phyloP scores from a whole-genome alignment of 2,329 filamentous ascomycete genomes.

The Alternaria brassicicola region DNA sequence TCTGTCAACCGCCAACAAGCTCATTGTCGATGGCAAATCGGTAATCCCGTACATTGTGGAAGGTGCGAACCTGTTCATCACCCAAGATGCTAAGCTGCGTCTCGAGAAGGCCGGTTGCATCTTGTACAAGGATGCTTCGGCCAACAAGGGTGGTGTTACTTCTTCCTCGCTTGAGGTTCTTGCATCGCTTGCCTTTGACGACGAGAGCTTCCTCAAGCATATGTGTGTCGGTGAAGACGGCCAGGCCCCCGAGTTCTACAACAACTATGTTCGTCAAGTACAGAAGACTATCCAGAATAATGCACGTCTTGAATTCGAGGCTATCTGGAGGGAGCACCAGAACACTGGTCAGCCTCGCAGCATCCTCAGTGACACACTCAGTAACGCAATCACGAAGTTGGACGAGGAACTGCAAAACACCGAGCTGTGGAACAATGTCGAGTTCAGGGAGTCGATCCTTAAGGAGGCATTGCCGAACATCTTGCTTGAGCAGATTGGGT shows the following conservation, averaged over 20 bases:
- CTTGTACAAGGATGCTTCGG: slow-evolving; percentile 95
- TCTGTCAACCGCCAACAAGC: slow-evolving; percentile 80
- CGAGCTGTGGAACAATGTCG: slow-evolving; percentile 84
- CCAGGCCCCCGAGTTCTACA: slow-evolving; percentile 85
- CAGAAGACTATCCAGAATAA: slow-evolving; percentile 92
- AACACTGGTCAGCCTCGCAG: slow-evolving; percentile 79
- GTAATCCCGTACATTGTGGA: slow-evolving; percentile 95
- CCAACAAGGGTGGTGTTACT: slow-evolving; percentile 98
- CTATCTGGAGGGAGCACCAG: slow-evolving; percentile 95
- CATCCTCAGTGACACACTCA: slow-evolving; percentile 89
- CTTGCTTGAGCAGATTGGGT: slow-evolving; percentile 84
- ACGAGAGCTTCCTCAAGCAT: slow-evolving; percentile 83
- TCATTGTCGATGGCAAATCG: slow-evolving; percentile 89
- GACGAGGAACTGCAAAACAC: slow-evolving; percentile 96
- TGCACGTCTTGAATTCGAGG: slow-evolving; percentile 92
- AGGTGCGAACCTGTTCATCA: slow-evolving; percentile 98
- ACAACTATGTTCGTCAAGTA: slow-evolving; percentile 88
- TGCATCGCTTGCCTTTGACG: slow-evolving; percentile 92
- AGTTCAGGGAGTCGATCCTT: slow-evolving; percentile 78
- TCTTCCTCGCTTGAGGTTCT: slow-evolving; percentile 96
- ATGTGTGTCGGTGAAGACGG: slow-evolving; percentile 88
- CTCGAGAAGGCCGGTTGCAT: slow-evolving; percentile 95
- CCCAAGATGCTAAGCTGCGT: slow-evolving; percentile 94
- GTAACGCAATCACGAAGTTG: slow-evolving; percentile 89
- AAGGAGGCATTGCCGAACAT: slow-evolving; percentile 84